phyloP scores from a whole-genome alignment of 1,284 basidiomycete species.

The Wallemia ichthyophaga region DNA sequence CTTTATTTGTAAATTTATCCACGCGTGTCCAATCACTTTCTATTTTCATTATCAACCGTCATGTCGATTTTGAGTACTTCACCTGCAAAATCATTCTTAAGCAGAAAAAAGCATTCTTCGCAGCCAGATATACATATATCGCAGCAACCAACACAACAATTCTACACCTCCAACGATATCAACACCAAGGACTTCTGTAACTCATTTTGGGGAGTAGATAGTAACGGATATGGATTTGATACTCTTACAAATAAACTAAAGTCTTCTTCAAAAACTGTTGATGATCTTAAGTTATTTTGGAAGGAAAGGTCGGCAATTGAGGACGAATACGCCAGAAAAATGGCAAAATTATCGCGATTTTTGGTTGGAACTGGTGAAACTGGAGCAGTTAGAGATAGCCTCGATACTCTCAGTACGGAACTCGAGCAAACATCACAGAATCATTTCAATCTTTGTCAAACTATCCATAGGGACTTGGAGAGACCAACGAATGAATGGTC shows the following conservation, averaged over 20 bases:
- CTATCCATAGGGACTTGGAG: constrained; percentile 52
- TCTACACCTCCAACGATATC: not conserved
- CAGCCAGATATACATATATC: not conserved
- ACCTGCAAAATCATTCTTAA: not conserved
- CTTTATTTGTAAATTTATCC: not conserved
- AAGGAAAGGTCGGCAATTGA: constrained; percentile 67
- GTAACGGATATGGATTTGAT: constrained; percentile 50
- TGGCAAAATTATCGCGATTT: constrained; percentile 50
- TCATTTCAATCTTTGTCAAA: constrained; percentile 36
- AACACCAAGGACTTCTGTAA: constrained; percentile 53
- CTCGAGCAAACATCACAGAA: constrained; percentile 48
- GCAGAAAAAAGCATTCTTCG: not conserved
- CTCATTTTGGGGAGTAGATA: constrained; percentile 59
- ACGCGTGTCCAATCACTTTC: not conserved
- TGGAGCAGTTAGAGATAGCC: constrained; percentile 44
- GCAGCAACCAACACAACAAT: not conserved
- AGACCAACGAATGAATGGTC: constrained; percentile 12
- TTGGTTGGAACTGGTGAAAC: constrained; percentile 64
- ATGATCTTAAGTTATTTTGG: constrained; percentile 61
- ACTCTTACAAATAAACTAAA: constrained; percentile 66
- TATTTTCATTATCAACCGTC: not conserved
- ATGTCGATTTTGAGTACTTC: not conserved
- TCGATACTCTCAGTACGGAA: constrained; percentile 49
- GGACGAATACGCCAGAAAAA: constrained; percentile 73
- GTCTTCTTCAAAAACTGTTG: constrained; percentile 52